Evolutionary conservation across 2,329 filamentous ascomycete genomes (phyloP).

Genomic region (Paramyrothecium sp.): DNA sequence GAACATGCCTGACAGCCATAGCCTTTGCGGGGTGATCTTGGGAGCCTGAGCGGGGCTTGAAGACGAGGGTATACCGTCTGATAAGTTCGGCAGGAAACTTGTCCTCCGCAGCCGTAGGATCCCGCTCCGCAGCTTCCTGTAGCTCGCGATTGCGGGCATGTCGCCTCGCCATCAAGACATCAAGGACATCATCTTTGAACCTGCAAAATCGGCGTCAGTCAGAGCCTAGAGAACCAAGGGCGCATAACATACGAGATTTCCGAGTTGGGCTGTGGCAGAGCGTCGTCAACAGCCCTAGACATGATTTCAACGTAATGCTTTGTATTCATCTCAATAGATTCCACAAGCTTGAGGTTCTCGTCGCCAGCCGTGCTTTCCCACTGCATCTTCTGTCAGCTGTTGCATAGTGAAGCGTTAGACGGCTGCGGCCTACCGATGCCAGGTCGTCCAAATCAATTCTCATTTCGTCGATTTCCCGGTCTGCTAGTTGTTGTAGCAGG

Average conservation of each 20-base stretch:
- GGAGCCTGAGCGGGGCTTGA: constrained; percentile 83
- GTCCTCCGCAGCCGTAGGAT: constrained; percentile 65
- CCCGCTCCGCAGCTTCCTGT: constrained; percentile 62
- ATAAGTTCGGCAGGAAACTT: constrained; percentile 91
- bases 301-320: constrained; percentile 94
- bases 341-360: constrained; percentile 70
- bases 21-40: constrained; percentile 61
- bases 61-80: constrained; percentile 90
- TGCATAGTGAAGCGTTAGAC: neutral
- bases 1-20: constrained; percentile 88
- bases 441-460: constrained; percentile 89
- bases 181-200: constrained; percentile 96
- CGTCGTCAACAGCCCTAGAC: constrained; percentile 81
- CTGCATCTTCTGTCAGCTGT: constrained; percentile 37
- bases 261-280: constrained; percentile 74
- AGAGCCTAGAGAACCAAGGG: neutral
- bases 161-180: constrained; percentile 93
- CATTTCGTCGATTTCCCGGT: constrained; percentile 75
- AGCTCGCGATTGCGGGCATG: constrained; percentile 81
- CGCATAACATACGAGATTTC: constrained; percentile 66
- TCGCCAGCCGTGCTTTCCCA: constrained; percentile 69
- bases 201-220: constrained; percentile 35
- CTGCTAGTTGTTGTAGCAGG: constrained; percentile 81
- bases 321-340: constrained; percentile 86
- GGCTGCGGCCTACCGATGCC: constrained; percentile 54